Conservation (phyloP, 371 early-diverging fungal species). For the Funneliformis caledonium region DNA sequence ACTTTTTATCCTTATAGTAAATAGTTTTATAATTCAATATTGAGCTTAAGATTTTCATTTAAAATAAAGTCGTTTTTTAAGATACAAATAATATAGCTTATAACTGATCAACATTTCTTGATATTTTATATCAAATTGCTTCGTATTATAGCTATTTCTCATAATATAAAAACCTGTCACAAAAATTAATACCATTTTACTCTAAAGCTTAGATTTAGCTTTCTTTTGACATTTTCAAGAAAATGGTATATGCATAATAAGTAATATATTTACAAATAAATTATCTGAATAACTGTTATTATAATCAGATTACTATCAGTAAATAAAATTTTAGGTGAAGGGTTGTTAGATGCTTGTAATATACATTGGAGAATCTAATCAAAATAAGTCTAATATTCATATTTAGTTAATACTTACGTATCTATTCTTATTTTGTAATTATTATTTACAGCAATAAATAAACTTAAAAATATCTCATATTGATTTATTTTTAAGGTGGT, state of each 20-base stretch:
- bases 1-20: too few species aligned
- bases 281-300: not conserved
- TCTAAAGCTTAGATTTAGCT: not conserved
- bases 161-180: not conserved
- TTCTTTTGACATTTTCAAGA: too few species aligned
- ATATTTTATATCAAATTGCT: not conserved
- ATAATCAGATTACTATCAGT: not conserved
- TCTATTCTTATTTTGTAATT: not conserved
- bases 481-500: not conserved
- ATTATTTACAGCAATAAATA: not conserved
- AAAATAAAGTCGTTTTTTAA: not conserved
- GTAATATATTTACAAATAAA: not conserved
- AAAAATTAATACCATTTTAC: not conserved
- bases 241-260: not conserved
- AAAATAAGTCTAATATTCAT: not conserved
- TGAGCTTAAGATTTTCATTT: too few species aligned
- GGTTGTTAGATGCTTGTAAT: not conserved
- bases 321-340: not conserved
- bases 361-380: slow-evolving; percentile 8
- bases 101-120: not conserved
- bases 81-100: not conserved
- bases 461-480: not conserved
- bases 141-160: not conserved
- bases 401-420: not conserved
- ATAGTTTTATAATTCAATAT: too few species aligned